phyloP scores from a whole-genome alignment of 768 basidiomycete species.

The Boletellus ananas region DNA sequence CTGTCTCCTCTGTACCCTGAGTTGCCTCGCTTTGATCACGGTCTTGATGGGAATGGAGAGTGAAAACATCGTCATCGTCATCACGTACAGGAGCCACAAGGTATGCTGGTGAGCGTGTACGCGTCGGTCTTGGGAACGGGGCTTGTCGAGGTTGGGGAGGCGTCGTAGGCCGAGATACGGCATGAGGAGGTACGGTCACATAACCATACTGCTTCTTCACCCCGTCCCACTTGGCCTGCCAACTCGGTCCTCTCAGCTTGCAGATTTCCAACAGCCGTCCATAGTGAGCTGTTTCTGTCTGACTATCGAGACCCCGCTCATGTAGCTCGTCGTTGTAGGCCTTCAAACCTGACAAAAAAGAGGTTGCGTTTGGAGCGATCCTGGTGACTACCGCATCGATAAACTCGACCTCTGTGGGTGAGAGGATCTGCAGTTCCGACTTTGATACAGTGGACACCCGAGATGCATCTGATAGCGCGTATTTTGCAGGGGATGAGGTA shows the following conservation, averaged over 20 bases:
- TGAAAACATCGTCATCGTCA: slow-evolving; percentile 40
- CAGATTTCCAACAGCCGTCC: slow-evolving; percentile 79
- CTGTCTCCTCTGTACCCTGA: slow-evolving; percentile 17
- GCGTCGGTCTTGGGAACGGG: slow-evolving; percentile 18
- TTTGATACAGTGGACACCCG: slow-evolving; percentile 37
- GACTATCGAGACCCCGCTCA: slow-evolving; percentile 71
- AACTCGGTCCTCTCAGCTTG: slow-evolving; percentile 72
- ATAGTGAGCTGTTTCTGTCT: slow-evolving; percentile 76
- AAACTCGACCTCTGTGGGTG: slow-evolving; percentile 59
- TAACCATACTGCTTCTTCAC: slow-evolving; percentile 58
- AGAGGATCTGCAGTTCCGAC: slow-evolving; percentile 50
- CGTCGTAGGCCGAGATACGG: slow-evolving; percentile 10
- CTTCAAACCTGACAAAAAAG: slow-evolving; percentile 78
- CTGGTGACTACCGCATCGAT: slow-evolving; percentile 72
- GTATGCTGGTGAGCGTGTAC: slow-evolving; percentile 24
- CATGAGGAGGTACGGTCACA: slow-evolving; percentile 18
- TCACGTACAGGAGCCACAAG: slow-evolving; percentile 29
- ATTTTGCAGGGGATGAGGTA: slow-evolving; percentile 44
- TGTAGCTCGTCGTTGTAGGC: slow-evolving; percentile 78
- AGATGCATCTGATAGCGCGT: slow-evolving; percentile 37
- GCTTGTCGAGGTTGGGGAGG: slow-evolving; percentile 17
- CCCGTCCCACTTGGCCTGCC: slow-evolving; percentile 77
- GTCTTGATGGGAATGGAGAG: slow-evolving; percentile 42
- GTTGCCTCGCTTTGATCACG: slow-evolving; percentile 26
- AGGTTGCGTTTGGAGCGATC: slow-evolving; percentile 64